Evolutionary conservation across 1,284 basidiomycete genomes (phyloP).

Genomic region (Microstroma glucosiphilum): DNA sequence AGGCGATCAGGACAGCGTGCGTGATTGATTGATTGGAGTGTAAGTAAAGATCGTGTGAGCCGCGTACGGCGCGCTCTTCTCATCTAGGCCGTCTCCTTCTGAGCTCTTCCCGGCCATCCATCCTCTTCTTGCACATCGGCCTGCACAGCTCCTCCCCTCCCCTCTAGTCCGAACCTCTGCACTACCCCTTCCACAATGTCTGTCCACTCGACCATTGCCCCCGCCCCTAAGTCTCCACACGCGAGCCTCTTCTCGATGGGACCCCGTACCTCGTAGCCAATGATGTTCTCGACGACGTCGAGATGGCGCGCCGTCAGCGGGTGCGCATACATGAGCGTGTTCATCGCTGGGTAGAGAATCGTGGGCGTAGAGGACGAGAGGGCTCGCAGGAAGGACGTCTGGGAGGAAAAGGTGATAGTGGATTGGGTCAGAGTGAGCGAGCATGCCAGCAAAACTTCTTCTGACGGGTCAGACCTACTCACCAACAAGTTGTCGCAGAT

Average conservation of each 20-base stretch:
- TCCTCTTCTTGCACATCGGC: not conserved
- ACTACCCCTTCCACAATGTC: conserved; percentile 29
- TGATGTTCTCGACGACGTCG: conserved; percentile 62
- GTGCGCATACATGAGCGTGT: conserved; percentile 93
- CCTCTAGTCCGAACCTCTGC: conserved; percentile 17
- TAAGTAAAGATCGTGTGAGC: too few relatives aligned
- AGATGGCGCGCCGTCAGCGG: conserved; percentile 82
- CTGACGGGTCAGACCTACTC: conserved; percentile 33
- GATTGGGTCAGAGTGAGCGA: not conserved
- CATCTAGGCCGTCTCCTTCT: too few relatives aligned
- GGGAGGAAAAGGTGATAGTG: conserved; percentile 1
- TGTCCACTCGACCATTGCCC: conserved; percentile 45
- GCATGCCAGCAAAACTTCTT: too few relatives aligned
- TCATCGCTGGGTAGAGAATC: conserved; percentile 94
- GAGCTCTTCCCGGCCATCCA: too few relatives aligned
- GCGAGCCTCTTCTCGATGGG: conserved; percentile 80
- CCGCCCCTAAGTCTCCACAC: conserved; percentile 79
- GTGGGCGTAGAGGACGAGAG: conserved; percentile 73
- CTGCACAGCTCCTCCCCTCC: not conserved
- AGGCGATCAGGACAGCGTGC: too few relatives aligned
- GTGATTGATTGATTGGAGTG: too few relatives aligned
- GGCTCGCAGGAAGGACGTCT: conserved; percentile 87
- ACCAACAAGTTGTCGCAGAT: conserved; percentile 85
- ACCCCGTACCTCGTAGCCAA: conserved; percentile 73
- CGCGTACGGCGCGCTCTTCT: too few relatives aligned